These are phyloP conservation scores for Lactarius tabidus DNA, from an alignment of 768 basidiomycete genomes.

Conservation along the genomic window DNA sequence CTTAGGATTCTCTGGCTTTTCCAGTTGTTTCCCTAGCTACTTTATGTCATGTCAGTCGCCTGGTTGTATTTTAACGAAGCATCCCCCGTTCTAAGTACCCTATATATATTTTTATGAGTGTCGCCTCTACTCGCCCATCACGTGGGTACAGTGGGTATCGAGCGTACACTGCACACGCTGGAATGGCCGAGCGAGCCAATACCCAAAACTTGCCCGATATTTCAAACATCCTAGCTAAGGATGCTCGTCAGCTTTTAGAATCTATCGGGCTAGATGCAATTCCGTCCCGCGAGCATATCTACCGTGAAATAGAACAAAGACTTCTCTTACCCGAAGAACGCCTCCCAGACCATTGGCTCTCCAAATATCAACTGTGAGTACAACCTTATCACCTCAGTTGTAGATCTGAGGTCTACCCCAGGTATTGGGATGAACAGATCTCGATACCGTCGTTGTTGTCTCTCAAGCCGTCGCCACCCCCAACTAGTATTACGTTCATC, in stretches of 20 bases:
- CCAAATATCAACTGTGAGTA: conserved; percentile 79
- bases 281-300: conserved; percentile 57
- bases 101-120: neutral
- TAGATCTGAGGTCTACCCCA: conserved; percentile 32
- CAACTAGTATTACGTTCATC: conserved; percentile 69
- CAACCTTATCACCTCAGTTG: conserved; percentile 14
- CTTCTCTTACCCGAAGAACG: conserved; percentile 64
- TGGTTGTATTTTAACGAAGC: conserved; percentile 10
- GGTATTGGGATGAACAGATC: conserved; percentile 67
- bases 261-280: conserved; percentile 54
- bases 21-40: neutral
- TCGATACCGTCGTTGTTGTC: conserved; percentile 60
- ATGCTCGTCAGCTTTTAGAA: conserved; percentile 44
- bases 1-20: conserved; percentile 2
- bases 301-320: conserved; percentile 67
- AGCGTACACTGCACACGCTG: neutral
- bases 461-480: conserved; percentile 64
- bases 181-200: conserved; percentile 9
- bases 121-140: neutral
- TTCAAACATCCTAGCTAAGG: conserved; percentile 22
- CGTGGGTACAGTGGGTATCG: neutral
- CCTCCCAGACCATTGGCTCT: conserved; percentile 69
- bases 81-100: neutral
- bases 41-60: neutral
- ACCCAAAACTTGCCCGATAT: neutral